Base-by-base conservation (phyloP, 2,329 filamentous ascomycete genomes). In the Septoria petroselini region DNA sequence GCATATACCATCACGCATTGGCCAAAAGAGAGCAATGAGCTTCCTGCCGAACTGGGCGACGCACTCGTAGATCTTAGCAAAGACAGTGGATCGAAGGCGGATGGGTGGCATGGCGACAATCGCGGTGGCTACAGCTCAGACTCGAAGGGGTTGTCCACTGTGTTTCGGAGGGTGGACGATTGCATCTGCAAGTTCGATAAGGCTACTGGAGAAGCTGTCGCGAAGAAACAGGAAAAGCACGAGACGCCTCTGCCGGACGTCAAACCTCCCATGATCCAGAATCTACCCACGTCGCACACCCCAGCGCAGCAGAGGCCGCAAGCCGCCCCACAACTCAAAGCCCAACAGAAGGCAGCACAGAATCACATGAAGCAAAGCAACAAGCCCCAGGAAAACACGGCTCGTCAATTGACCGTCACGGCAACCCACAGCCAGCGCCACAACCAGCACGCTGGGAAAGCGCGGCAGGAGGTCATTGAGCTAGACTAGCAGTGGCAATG, bases 121-220 rank as follows among this genome's bases (percentile, higher is more conserved):
- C 38, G 27, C 17, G 50, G 50, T 12, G 50, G 50, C 12, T 53
- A 44, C 30, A 46, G 19, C 21, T 9, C 40, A 8, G 27, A 42
- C 18, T 3, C 29, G 18, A 30, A 41, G n/a, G 44, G 50, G 7
- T 27, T 53, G 12, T 9, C 15, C 7, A 44, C 64, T 23, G 69
- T 67, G 11, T 41, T 76, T 23, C 54, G 60, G 38, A 64, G 61
- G 38, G 58, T 75, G 5, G 64, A 76, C 50, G 62, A 66, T 18
- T 53, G 65, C 17, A 65, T 76, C 4, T 47, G 68, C 21, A 56
- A 52, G n/a, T 71, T 55, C 40, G 55, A 54, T 15, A 44, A 29
- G 7, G 21, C 18, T 3, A 35, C 18, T 3, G 39, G 9, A 3
- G 41, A 21, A 8, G 35, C 19, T 38, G 19, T 14, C 37, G 43